Conservation (phyloP, 2,329 filamentous ascomycete genomes). For the Thelonectria discophora region DNA sequence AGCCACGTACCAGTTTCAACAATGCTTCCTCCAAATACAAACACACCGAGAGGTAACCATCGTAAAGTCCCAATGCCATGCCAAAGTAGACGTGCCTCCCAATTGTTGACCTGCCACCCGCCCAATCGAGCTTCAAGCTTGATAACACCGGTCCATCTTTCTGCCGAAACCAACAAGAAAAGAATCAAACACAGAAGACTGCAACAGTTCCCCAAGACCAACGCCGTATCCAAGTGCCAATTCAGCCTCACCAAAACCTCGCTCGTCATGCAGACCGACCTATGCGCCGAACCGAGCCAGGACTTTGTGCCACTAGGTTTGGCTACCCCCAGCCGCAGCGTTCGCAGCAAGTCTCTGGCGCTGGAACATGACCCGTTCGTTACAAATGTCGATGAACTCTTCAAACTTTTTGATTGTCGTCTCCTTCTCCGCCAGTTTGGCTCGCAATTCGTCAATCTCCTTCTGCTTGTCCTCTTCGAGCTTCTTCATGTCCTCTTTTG, state of each 20-base stretch:
- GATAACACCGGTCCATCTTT: constrained; percentile 27
- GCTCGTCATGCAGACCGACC: constrained; percentile 18
- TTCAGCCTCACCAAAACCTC: constrained; percentile 9
- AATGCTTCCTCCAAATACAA: constrained; percentile 9
- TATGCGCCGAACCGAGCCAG: constrained; percentile 28
- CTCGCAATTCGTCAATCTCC: constrained; percentile 66
- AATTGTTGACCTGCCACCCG: constrained; percentile 21
- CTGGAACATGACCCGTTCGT: constrained; percentile 71
- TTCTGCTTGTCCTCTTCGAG: constrained; percentile 65
- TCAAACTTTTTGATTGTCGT: constrained; percentile 70
- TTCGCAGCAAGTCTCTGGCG: constrained; percentile 59
- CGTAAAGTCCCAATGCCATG: constrained; percentile 35
- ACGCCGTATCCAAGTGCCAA: constrained; percentile 35
- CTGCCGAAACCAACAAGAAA: constrained; percentile 19
- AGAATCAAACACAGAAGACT: not conserved
- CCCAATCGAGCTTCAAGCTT: constrained; percentile 24
- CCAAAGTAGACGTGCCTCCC: constrained; percentile 32
- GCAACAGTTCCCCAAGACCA: constrained; percentile 22
- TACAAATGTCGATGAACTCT: constrained; percentile 76
- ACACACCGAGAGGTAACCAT: constrained; percentile 17
- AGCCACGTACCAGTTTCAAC: constrained; percentile 16
- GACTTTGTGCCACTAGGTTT: constrained; percentile 35
- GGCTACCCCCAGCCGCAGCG: constrained; percentile 39
- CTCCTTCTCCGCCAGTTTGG: constrained; percentile 70
- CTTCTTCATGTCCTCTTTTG: constrained; percentile 64